Conservation (phyloP, 164 flowering plant genomes). For the Sedum album region DNA sequence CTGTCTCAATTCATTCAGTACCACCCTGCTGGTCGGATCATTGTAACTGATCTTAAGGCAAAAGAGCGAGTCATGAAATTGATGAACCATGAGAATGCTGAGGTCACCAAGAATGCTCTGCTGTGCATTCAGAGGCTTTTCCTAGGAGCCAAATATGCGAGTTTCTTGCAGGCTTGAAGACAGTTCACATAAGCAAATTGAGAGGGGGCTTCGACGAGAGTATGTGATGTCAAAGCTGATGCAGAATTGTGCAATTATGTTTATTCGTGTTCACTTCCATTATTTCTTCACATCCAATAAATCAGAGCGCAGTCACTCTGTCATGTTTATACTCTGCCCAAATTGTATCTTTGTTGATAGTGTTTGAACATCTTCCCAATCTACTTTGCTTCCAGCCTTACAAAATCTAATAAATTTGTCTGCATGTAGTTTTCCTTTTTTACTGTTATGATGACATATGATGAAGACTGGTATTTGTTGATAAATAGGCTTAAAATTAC, state of each 20-base stretch:
- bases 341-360: too few relatives aligned
- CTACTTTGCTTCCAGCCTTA: too few relatives aligned
- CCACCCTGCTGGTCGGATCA: conserved; percentile 80
- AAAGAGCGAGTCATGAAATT: conserved; percentile 92
- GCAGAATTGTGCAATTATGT: not conserved
- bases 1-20: conserved; percentile 86
- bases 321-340: too few relatives aligned
- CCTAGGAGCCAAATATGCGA: conserved; percentile 91
- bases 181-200: not conserved
- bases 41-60: conserved; percentile 74
- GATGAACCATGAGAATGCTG: conserved; percentile 84
- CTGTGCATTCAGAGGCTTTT: conserved; percentile 93
- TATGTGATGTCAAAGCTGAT: not conserved
- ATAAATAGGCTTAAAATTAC: too few relatives aligned
- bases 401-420: too few relatives aligned
- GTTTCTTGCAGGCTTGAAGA: conserved; percentile 74
- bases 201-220: too few relatives aligned
- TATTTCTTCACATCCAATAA: too few relatives aligned
- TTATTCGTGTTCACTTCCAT: not conserved
- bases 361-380: too few relatives aligned
- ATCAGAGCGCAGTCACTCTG: too few relatives aligned
- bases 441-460: too few relatives aligned
- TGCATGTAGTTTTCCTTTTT: too few relatives aligned
- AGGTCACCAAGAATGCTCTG: conserved; percentile 83
- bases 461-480: too few relatives aligned